Base-by-base conservation (phyloP, 768 basidiomycete species). In the Lentinula sp. region DNA sequence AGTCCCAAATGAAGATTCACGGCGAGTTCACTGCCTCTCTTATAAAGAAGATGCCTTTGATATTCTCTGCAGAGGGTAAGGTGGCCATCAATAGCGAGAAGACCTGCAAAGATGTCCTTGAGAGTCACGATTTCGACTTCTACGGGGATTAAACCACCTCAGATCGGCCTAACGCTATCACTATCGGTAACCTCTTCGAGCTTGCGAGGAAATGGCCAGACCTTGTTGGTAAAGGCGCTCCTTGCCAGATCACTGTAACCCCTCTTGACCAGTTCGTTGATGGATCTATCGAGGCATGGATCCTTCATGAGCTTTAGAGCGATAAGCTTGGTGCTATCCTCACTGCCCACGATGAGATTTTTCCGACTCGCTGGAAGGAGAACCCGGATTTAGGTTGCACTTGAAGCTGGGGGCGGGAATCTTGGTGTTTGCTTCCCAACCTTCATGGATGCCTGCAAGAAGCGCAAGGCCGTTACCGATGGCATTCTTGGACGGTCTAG, bases 181-280 rank as follows among this genome's bases (percentile, higher is more conserved):
- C 49, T 13, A 40, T 59, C 11, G 55, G 55, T n/a, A 60, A 56
- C n/a, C 51, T 65, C 39, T 58, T 65, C 60, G 52, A 57, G 31
- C 55, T 61, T 23, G 62, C 63, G 46, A 59, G 59, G 48, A 42
- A 52, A n/a, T 60, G 59, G 35, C 59, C 46, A 15, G 35, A 35
- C 16, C 55, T 63, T 35, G 52, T 63, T 4, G 63, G 63, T 31
- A 56, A 65, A 3, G 64, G 64, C 23, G 64, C 63, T 18, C 64
- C 64, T 18, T 63, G 63, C 43, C 50, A 59, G 32, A 42, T 65
- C 18, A 53, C 59, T 45, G 57, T 63, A 15, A 63, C 62, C 15
- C 62, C 64, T 16, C 63, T 65, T 7, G 46, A 39, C 28, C 49
- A 61, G 39, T 63, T 65, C 53, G 63, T 53, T n/a, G 54, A 58